Evolutionary conservation across 192 early-diverging fungal species (phyloP).

Genomic region (Coemansia sp.): DNA sequence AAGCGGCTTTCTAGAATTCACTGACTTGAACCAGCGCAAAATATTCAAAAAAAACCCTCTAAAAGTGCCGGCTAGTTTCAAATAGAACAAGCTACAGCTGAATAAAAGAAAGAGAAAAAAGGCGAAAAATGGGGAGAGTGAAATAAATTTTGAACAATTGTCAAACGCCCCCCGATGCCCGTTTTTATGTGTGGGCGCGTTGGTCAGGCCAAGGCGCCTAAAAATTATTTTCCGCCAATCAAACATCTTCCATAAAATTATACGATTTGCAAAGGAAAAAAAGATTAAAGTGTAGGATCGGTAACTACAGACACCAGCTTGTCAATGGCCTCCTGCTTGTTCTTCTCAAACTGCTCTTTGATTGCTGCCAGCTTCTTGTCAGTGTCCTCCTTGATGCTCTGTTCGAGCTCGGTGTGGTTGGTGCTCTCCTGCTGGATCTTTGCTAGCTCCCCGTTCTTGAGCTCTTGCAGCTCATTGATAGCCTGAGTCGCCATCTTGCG

Average conservation of each 20-base stretch:
- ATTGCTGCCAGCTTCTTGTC: slow-evolving; percentile 31
- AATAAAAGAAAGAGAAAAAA: slow-evolving; percentile 10
- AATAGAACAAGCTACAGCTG: slow-evolving; percentile 1
- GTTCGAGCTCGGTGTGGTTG: slow-evolving; percentile 34
- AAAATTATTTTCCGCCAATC: slow-evolving; percentile 13
- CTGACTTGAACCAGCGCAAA: not conserved
- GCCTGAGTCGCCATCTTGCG: slow-evolving; percentile 90
- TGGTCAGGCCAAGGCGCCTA: no score
- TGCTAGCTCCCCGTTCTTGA: slow-evolving; percentile 72
- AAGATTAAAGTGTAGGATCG: slow-evolving; percentile 7
- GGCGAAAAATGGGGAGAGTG: slow-evolving; percentile 5
- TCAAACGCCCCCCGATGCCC: not conserved
- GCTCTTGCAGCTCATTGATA: slow-evolving; percentile 78
- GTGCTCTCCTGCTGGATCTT: slow-evolving; percentile 41
- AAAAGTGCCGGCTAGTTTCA: slow-evolving; percentile 2
- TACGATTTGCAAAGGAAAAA: slow-evolving; percentile 1
- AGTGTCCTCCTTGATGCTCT: slow-evolving; percentile 37
- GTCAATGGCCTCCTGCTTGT: slow-evolving; percentile 34
- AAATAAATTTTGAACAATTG: slow-evolving; percentile 3
- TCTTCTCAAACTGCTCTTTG: slow-evolving; percentile 38
- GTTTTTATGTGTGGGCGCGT: slow-evolving; percentile 19
- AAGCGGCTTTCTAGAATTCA: slow-evolving; percentile 2
- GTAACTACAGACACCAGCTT: slow-evolving; percentile 40
- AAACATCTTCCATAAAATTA: not conserved
- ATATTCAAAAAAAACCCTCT: no score